Conservation (phyloP, 2,329 filamentous ascomycete species). For the Trichoderma citrinoviride region DNA sequence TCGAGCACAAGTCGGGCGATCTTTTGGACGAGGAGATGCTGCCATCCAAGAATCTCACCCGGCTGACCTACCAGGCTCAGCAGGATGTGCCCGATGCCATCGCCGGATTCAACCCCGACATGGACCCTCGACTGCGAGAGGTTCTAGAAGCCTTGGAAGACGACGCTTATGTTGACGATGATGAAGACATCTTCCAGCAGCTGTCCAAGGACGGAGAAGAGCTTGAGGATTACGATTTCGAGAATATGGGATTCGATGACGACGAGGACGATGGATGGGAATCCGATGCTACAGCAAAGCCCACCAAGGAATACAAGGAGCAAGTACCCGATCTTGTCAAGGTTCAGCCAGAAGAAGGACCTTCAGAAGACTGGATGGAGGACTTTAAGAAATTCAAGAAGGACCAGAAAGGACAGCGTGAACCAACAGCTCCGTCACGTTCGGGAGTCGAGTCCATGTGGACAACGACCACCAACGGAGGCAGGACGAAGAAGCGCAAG, state of each 20-base stretch:
- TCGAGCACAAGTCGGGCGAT: slow-evolving; percentile 53
- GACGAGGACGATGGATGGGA: slow-evolving; percentile 85
- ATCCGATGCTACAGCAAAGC: slow-evolving; percentile 86
- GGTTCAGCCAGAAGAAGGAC: slow-evolving; percentile 54
- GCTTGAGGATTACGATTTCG: slow-evolving; percentile 76
- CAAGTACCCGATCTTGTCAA: slow-evolving; percentile 50
- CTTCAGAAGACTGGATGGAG: slow-evolving; percentile 80
- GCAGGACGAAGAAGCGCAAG: slow-evolving; percentile 89
- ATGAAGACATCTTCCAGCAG: slow-evolving; percentile 80
- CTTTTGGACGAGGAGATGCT: slow-evolving; percentile 72
- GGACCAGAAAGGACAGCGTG: slow-evolving; percentile 56
- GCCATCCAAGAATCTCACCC: slow-evolving; percentile 74
- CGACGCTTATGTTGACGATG: slow-evolving; percentile 85
- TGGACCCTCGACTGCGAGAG: slow-evolving; percentile 90
- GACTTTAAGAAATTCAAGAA: slow-evolving; percentile 96
- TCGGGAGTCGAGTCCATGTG: slow-evolving; percentile 68
- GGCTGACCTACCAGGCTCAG: slow-evolving; percentile 83
- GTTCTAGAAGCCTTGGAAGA: slow-evolving; percentile 92
- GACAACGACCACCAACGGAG: slow-evolving; percentile 75
- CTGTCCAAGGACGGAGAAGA: slow-evolving; percentile 69
- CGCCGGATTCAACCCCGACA: slow-evolving; percentile 92
- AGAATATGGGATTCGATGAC: slow-evolving; percentile 58
- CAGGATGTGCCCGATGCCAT: slow-evolving; percentile 90
- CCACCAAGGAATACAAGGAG: slow-evolving; percentile 56
- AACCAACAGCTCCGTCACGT: slow-evolving; percentile 44